phyloP scores from a whole-genome alignment of 2,329 filamentous ascomycete genomes.

The Penicillium psychrosexuale region DNA sequence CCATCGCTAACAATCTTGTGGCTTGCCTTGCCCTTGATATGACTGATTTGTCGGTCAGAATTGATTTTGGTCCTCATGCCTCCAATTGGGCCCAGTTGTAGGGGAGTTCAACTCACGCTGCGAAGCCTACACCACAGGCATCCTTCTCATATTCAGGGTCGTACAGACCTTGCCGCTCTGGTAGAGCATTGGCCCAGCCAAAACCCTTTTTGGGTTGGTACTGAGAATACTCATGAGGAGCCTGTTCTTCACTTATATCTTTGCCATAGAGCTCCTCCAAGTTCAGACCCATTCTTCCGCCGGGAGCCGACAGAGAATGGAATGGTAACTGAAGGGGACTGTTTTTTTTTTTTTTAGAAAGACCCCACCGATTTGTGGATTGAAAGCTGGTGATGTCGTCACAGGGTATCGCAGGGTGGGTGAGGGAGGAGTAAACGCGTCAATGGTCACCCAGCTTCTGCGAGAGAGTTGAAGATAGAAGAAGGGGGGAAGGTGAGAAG shows the following conservation, averaged over 20 bases:
- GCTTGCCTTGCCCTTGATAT: conserved; percentile 95
- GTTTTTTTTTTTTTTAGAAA: conserved; percentile 10
- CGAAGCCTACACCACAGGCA: conserved; percentile 98
- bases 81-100: background rate
- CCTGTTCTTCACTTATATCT: conserved; percentile 45
- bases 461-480: conserved; percentile 5
- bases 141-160: conserved; percentile 96
- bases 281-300: conserved; percentile 52
- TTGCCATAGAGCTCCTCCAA: conserved; percentile 49
- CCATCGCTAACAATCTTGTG: conserved; percentile 99
- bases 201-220: conserved; percentile 62
- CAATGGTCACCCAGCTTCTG: conserved; percentile 24
- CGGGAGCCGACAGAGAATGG: conserved; percentile 42
- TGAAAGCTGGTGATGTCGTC: conserved; percentile 25
- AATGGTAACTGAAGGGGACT: conserved; percentile 18
- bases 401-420: conserved; percentile 23
- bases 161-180: conserved; percentile 97
- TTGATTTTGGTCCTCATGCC: conserved; percentile 7
- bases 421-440: conserved; percentile 9
- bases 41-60: conserved; percentile 51
- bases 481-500: conserved; percentile 3
- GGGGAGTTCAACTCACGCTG: conserved; percentile 64
- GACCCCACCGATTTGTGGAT: conserved; percentile 20
- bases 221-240: conserved; percentile 50
- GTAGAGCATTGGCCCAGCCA: conserved; percentile 92